phyloP scores from a whole-genome alignment of 768 basidiomycete species.

The Termitomyces sp. region DNA sequence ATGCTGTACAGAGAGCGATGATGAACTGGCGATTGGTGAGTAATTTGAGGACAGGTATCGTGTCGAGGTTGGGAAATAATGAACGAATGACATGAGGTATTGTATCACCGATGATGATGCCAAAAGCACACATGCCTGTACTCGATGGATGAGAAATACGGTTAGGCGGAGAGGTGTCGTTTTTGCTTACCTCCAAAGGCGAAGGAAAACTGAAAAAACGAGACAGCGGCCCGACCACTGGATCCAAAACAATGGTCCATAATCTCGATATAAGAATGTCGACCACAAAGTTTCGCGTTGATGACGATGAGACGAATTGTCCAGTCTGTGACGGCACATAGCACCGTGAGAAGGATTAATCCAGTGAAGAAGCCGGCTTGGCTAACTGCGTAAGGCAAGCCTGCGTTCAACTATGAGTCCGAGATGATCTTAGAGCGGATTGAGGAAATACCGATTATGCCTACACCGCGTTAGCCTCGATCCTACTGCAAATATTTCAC shows the following conservation, averaged over 20 bases:
- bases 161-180: not conserved
- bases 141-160: slow-evolving; percentile 1
- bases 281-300: slow-evolving; percentile 93
- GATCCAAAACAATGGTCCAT: slow-evolving; percentile 92
- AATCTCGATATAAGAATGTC: slow-evolving; percentile 88
- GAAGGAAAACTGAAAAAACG: slow-evolving; percentile 96
- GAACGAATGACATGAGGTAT: slow-evolving; percentile 91
- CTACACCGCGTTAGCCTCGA: slow-evolving; percentile 8
- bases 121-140: slow-evolving; percentile 96
- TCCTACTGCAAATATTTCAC: slow-evolving; percentile 13
- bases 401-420: slow-evolving; percentile 29
- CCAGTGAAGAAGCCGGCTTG: slow-evolving; percentile 95
- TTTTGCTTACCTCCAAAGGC: slow-evolving; percentile 79
- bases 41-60: slow-evolving; percentile 68
- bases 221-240: slow-evolving; percentile 89
- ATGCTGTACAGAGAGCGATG: slow-evolving; percentile 79
- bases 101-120: slow-evolving; percentile 97
- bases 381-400: slow-evolving; percentile 88
- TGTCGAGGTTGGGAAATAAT: slow-evolving; percentile 64
- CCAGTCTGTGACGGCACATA: slow-evolving; percentile 92
- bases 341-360: slow-evolving; percentile 67
- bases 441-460: slow-evolving; percentile 18
- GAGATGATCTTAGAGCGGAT: not conserved
- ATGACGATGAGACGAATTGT: slow-evolving; percentile 94
- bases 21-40: slow-evolving; percentile 86